Percentiles rank a stretch among this genome's conserved stretches.
These are phyloP conservation scores for Diplocarpon rosae DNA, from an alignment of 2,329 filamentous ascomycete genomes.

Conservation along the genomic window DNA sequence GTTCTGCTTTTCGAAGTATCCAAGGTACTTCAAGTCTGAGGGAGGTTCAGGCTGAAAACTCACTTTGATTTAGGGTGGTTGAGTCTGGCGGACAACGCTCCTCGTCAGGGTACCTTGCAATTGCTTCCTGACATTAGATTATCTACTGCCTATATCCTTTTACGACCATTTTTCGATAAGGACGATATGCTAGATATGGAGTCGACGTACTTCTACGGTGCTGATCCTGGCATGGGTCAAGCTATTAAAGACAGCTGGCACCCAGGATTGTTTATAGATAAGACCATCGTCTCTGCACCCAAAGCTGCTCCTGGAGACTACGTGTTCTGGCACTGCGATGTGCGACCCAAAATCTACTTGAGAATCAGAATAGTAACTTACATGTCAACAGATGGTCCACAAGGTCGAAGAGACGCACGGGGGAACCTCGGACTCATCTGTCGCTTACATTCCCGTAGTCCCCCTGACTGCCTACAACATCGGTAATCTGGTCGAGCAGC, in stretches of 20 bases:
- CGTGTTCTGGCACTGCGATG: slow-evolving; percentile 8
- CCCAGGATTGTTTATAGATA: slow-evolving; percentile 1
- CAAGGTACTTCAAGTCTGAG: slow-evolving; percentile 1
- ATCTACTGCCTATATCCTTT: slow-evolving; percentile 5
- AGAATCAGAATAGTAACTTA: background rate
- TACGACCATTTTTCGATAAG: slow-evolving; percentile 6
- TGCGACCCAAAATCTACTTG: background rate
- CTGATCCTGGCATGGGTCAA: slow-evolving; percentile 6
- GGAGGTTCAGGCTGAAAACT: background rate
- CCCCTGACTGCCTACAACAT: slow-evolving; percentile 67
- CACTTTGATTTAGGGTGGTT: slow-evolving; percentile 2
- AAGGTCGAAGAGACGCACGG: slow-evolving; percentile 6
- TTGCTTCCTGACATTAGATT: slow-evolving; percentile 7
- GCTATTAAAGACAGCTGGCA: slow-evolving; percentile 6
- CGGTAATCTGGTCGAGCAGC: slow-evolving; percentile 56
- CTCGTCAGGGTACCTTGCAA: slow-evolving; percentile 4
- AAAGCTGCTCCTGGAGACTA: slow-evolving; percentile 7
- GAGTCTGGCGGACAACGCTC: slow-evolving; percentile 6
- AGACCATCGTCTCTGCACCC: slow-evolving; percentile 5
- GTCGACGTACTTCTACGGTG: slow-evolving; percentile 8
- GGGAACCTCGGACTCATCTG: slow-evolving; percentile 6
- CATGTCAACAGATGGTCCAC: slow-evolving; percentile 4
- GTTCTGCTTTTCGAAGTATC: slow-evolving; percentile 5
- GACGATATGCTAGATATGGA: slow-evolving; percentile 6
- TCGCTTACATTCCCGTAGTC: slow-evolving; percentile 42